Conservation (phyloP, 352 stramenopile species). For the Chrysophaeum taylorii region DNA sequence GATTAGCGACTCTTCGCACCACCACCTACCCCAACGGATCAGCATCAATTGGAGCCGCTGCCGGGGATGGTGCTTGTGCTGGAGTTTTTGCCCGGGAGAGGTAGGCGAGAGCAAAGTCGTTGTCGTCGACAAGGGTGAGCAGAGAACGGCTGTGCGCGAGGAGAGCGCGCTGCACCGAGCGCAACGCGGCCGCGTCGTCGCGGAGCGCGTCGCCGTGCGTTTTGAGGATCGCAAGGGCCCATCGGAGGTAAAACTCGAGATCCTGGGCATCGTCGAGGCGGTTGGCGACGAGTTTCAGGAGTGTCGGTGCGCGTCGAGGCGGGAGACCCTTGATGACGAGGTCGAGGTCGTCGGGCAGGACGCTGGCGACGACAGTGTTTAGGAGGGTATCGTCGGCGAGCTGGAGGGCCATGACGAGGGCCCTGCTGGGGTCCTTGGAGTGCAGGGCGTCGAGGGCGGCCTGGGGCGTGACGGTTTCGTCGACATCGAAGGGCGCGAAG, state of each 20-base stretch:
- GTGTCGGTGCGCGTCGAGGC: slow-evolving; percentile 73
- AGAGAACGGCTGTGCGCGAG: slow-evolving; percentile 47
- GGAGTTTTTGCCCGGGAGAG: slow-evolving; percentile 35
- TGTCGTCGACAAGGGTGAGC: not conserved
- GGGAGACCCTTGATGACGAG: slow-evolving; percentile 77
- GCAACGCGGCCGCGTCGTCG: slow-evolving; percentile 56
- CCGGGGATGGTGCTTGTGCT: not conserved
- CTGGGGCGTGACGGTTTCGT: slow-evolving; percentile 91
- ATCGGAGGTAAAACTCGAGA: slow-evolving; percentile 93
- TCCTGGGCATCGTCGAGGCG: slow-evolving; percentile 79
- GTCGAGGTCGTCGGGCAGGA: slow-evolving; percentile 69
- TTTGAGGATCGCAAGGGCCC: slow-evolving; percentile 83
- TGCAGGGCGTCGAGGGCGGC: slow-evolving; percentile 70
- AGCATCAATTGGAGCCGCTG: not conserved
- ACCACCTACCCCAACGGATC: too few species aligned
- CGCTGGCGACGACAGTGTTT: slow-evolving; percentile 72
- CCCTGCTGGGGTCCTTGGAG: slow-evolving; percentile 73
- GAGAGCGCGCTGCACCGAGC: slow-evolving; percentile 69
- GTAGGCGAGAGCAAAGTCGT: slow-evolving; percentile 2
- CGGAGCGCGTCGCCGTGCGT: slow-evolving; percentile 72
- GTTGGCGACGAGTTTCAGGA: slow-evolving; percentile 82
- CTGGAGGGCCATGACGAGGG: slow-evolving; percentile 87
- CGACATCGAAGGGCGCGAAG: slow-evolving; percentile 97
- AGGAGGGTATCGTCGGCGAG: slow-evolving; percentile 89
- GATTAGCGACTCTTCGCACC: too few species aligned